Conservation (phyloP, 306 rosid species). For the Quillaja saponaria region DNA sequence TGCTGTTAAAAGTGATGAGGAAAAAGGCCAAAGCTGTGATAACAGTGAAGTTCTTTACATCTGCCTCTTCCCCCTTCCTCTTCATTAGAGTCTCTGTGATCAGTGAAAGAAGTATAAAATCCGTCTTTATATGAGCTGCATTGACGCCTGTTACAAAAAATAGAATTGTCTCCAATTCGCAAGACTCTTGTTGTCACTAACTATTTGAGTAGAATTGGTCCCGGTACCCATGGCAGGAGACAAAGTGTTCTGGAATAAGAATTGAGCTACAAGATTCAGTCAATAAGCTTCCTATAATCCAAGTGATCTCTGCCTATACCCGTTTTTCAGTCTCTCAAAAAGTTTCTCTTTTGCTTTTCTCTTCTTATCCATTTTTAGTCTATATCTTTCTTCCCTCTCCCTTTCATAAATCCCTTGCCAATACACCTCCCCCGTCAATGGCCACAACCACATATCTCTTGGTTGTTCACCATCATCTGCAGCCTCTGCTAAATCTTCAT, state of each 20-base stretch:
- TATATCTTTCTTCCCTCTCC: conserved; percentile 91
- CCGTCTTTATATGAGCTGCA: conserved; percentile 20
- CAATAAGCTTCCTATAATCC: conserved; percentile 55
- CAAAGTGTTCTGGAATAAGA: conserved; percentile 16
- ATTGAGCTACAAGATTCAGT: conserved; percentile 10
- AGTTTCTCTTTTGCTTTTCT: conserved; percentile 77
- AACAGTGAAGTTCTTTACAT: conserved; percentile 36
- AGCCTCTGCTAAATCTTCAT: conserved; percentile 92
- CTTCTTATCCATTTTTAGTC: conserved; percentile 94
- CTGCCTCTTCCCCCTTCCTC: conserved; percentile 17
- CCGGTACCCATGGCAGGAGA: conserved; percentile 10
- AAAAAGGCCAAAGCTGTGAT: conserved; percentile 44
- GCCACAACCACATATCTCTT: conserved; percentile 80
- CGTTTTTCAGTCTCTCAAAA: conserved; percentile 67
- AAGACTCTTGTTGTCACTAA: conserved; percentile 22
- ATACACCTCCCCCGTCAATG: conserved; percentile 88
- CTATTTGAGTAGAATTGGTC: conserved; percentile 34
- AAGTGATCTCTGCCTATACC: conserved; percentile 87
- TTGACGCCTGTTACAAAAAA: conserved; percentile 41
- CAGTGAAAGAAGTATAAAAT: conserved; percentile 39
- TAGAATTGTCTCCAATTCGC: conserved; percentile 36
- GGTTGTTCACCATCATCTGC: conserved; percentile 86
- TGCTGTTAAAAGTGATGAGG: conserved; percentile 39
- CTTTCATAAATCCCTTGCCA: conserved; percentile 94
- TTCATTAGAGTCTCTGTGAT: conserved; percentile 36